Evolutionary conservation across 352 stramenopile species (phyloP), one percentile per base, ranked within the genome.

Genomic region (Pythium plurisporium): DNA sequence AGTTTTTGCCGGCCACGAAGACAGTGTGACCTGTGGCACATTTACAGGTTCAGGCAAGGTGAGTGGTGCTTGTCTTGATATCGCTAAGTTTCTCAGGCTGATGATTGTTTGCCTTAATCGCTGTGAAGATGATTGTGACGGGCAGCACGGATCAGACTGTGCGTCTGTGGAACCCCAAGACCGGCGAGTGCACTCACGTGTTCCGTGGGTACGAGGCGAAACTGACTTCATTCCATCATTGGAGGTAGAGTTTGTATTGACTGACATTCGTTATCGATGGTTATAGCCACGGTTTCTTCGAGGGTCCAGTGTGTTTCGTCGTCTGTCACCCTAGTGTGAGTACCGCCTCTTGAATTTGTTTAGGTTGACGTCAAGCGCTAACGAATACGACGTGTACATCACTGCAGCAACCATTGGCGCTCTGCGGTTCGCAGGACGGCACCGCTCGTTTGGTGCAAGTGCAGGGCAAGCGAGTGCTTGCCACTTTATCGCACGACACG

Each of bases 1-100:
- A 66, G 96, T 99, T 22, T 98, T 99, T 80, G 94, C 96, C 14
- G 96, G 96, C 42, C 96, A 99, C 64, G 95, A 99, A 67, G 90
- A 94, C 22, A 81, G 83, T 19, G 92, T 99, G 17, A 98, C 90
- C 4, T 97, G 91, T 52, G 95, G 94, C 9, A 79, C 75, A 10
- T 99, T 99, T 69, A 98, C 92, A 5, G 80, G 85, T 37, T 96
- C 96, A 52, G 96, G 96, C 62, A 98, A 98, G 78, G 88, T 89
- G 41, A 23, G 71, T 34, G 34, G 6, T n/a, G 26, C 6, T 17
- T 11, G 33, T 34, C 2, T 0, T 27, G 8, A 42, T 25, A 2
- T 6, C 43, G 22, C 4, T 5, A 33, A 26, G n/a, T 41, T 3
- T 19, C 4, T 37, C 4, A 33, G 40, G 20, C 15, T 26, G 43